Base-by-base conservation (phyloP, 169 alveolate species). In the Cryptosporidium ryanae region DNA sequence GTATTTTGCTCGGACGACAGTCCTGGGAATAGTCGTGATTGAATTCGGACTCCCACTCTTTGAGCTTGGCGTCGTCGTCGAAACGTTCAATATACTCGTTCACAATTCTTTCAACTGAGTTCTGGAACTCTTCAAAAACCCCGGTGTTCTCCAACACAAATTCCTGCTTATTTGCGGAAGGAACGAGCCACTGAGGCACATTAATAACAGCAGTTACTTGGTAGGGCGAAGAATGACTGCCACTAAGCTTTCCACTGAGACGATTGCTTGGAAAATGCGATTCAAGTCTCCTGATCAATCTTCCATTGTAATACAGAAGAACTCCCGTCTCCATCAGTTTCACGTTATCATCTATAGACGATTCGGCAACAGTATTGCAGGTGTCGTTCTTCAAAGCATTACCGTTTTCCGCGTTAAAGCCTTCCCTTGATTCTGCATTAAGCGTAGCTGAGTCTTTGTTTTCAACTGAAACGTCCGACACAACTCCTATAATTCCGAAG, bases 111-210 rank as follows among this genome's bases (percentile, higher is more conserved):
- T 84, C 83, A 46, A 92, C 64, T 64, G 90, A 90, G n/a, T 90
- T 83, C 84, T 94, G 94, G 90, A 95, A 95, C 49, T 91, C 92
- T 48, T 93, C 84, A 84, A 91, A 95, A 32, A 95, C 94, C 82
- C 71, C 76, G 90, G 95, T 94, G 92, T 92, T 91, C 82, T 95
- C 98, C 48, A 94, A 96, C 0, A 94, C 89, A 66, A 95, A 95
- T 70, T 95, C 98, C 66, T 95, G 98, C 91, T 95, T 95, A 52
- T 91, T 94, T 49, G 93, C 90, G 25, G 98, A 90, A 15, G 98
- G 97, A 15, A 92, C 70, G 55, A 95, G 93, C 98, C 98, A 95
- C 67, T 93, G 92, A 1, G 98, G 98, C 13, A 95, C 98, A 70
- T 92, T 93, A 7, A 94, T 92, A 66, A 94, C 90, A 18, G 95